These are phyloP conservation scores for Coemansia sp. DNA, from an alignment of 192 early-diverging fungal species.

Conservation along the genomic window DNA sequence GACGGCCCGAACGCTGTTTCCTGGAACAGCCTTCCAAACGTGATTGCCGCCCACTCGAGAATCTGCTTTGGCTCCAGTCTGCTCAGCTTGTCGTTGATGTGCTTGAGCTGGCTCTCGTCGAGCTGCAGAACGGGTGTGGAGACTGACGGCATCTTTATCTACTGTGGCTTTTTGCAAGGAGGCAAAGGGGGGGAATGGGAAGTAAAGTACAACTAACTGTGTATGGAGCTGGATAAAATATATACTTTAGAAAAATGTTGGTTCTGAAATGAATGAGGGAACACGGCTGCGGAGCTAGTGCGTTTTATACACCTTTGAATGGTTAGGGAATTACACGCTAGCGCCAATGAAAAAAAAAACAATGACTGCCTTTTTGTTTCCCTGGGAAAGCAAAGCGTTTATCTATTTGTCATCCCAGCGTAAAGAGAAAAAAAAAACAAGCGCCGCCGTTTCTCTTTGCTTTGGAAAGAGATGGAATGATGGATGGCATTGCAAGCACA, in stretches of 20 bases:
- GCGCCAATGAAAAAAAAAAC: not conserved
- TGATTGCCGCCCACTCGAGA: slow-evolving; percentile 83
- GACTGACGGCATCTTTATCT: slow-evolving; percentile 35
- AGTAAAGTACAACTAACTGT: not conserved
- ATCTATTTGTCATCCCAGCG: slow-evolving; percentile 1
- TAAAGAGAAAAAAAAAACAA: not conserved
- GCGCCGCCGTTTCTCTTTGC: not conserved
- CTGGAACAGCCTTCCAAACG: slow-evolving; percentile 81
- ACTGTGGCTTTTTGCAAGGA: not conserved
- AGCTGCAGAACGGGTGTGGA: slow-evolving; percentile 41
- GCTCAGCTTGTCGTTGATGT: slow-evolving; percentile 75
- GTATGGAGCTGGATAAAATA: no score
- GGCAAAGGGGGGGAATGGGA: not conserved
- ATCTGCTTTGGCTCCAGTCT: slow-evolving; percentile 74
- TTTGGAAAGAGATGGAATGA: no score
- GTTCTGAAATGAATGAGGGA: not conserved
- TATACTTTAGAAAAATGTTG: not conserved
- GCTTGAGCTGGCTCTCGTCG: slow-evolving; percentile 58
- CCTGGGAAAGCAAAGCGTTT: not conserved
- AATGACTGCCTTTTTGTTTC: not conserved
- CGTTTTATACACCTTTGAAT: not conserved
- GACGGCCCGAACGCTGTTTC: slow-evolving; percentile 95
- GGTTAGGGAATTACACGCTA: not conserved
- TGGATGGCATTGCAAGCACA: no score
- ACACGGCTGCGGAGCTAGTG: not conserved